Conservation (phyloP, 2,329 filamentous ascomycete species). For the Cordyceps tenuipes region DNA sequence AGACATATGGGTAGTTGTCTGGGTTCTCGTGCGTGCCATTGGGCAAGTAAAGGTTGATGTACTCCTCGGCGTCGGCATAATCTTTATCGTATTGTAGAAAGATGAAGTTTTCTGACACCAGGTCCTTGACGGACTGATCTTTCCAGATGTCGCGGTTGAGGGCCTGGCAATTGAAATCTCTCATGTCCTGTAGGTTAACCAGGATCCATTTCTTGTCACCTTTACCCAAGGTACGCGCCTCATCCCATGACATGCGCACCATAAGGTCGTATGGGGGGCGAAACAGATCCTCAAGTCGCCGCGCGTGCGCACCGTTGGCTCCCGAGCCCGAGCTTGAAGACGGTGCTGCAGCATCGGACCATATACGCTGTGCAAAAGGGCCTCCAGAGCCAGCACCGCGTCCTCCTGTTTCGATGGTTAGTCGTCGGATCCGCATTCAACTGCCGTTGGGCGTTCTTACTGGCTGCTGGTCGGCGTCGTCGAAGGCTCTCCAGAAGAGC, state of each 20-base stretch:
- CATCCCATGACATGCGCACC: slow-evolving; percentile 69
- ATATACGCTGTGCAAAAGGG: slow-evolving; percentile 33
- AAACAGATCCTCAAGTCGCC: slow-evolving; percentile 82
- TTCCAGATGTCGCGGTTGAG: slow-evolving; percentile 97
- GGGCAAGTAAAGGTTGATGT: slow-evolving; percentile 82
- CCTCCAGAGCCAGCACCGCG: slow-evolving; percentile 18
- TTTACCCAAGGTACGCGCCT: slow-evolving; percentile 77
- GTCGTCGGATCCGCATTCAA: background rate
- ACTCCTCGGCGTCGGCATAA: slow-evolving; percentile 68
- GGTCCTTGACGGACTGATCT: slow-evolving; percentile 66
- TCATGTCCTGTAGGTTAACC: slow-evolving; percentile 89
- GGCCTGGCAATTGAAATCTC: slow-evolving; percentile 88
- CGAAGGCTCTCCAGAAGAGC: slow-evolving; percentile 60
- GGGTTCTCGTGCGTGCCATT: slow-evolving; percentile 62
- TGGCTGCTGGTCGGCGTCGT: slow-evolving; percentile 27
- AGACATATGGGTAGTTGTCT: slow-evolving; percentile 93
- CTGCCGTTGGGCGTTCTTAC: slow-evolving; percentile 19
- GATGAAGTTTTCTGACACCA: slow-evolving; percentile 85
- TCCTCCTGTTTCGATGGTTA: slow-evolving; percentile 9
- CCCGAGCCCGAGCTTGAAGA: slow-evolving; percentile 14
- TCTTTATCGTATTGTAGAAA: slow-evolving; percentile 92
- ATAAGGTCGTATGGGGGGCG: slow-evolving; percentile 89
- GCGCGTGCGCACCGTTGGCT: slow-evolving; percentile 59
- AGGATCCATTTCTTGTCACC: slow-evolving; percentile 88
- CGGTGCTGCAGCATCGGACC: slow-evolving; percentile 23